Evolutionary conservation across 345 rosid species (phyloP), one percentile per base, ranked within the genome.

Genomic region (Carallia pectinifolia): DNA sequence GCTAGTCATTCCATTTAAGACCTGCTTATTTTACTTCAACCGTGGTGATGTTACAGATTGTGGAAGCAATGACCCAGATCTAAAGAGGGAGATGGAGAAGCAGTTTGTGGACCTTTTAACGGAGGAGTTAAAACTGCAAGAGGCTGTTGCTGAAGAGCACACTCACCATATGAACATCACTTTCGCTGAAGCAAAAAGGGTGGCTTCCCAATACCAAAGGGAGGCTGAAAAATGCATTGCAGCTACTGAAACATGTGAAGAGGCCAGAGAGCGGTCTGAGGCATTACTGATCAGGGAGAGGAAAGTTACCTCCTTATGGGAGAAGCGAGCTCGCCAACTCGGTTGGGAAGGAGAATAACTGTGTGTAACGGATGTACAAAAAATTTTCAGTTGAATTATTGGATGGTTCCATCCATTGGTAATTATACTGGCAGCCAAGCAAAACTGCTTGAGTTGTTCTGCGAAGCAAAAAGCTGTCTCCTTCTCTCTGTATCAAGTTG

Each of bases 151-250:
- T 0, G 85, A 81, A 74, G 99, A 96, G 78, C 91, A 96, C 69
- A 60, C 81, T 23, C 99, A 74, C 60, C 98, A 89, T 77, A 85
- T 89, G 97, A 92, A 96, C 71, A 64, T 87, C 27, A 92, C 98
- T 19, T 85, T 87, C 44, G 91, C 76, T 1, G 98, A 89, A 78
- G 98, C 99, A 7, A 96, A 90, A 71, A 85, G 97, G 68, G 96
- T 90, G 73, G 98, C 99, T 63, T 86, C 88, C 65, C 99, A 88
- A 81, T 96, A 90, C 82, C 99, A 96, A 73, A 86, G 75, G 82
- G 99, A 96, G 77, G 98, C 98, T 30, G 99, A 96, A 72, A 96
- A 92, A 72, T 96, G 99, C 84, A 96, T 86, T 29, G 86, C 96
- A 0, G 99, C 98, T 12, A 96, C 95, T 2, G 98, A 96, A 81